Percentiles rank a stretch among this genome's conserved stretches.
These are phyloP conservation scores for Marchantia polymorpha DNA, from an alignment of 225 moss, liverwort and hornwort species.

Conservation along the genomic window DNA sequence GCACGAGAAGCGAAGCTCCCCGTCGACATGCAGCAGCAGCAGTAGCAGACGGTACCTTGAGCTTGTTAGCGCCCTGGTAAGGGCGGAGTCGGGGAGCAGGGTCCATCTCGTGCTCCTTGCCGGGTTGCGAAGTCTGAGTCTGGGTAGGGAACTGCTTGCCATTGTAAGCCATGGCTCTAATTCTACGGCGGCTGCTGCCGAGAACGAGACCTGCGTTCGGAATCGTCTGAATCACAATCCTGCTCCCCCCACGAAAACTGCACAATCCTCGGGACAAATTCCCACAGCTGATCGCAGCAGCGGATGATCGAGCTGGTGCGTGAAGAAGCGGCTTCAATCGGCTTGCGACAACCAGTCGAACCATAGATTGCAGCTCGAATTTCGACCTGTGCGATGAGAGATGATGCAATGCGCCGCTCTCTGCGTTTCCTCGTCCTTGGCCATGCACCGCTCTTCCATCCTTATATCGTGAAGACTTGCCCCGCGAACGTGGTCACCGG, in stretches of 20 bases:
- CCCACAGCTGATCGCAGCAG: not conserved
- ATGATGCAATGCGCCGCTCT: not conserved
- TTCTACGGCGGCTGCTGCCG: not conserved
- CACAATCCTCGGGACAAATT: not conserved
- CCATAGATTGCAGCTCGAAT: not conserved
- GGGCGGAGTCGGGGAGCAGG: constrained; percentile 41
- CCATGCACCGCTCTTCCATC: not conserved
- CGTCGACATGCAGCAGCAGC: not conserved
- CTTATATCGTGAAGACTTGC: not conserved
- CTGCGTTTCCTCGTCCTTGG: not conserved
- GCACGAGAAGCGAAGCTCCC: too few relatives aligned
- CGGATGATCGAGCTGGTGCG: not conserved
- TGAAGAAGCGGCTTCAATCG: not conserved
- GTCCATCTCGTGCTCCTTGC: constrained; percentile 62
- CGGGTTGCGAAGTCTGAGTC: constrained; percentile 62
- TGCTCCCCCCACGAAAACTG: not conserved
- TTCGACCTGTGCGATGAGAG: not conserved
- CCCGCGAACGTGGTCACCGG: not conserved
- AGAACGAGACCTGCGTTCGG: not conserved
- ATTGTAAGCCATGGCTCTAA: constrained; percentile 24
- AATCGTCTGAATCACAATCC: not conserved
- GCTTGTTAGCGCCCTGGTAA: constrained; percentile 56
- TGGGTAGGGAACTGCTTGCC: constrained; percentile 32
- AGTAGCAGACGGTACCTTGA: constrained; percentile 62
- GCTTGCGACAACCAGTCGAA: not conserved